phyloP scores from a whole-genome alignment of 805 yeast species.

The Zygotorulaspora sp. region DNA sequence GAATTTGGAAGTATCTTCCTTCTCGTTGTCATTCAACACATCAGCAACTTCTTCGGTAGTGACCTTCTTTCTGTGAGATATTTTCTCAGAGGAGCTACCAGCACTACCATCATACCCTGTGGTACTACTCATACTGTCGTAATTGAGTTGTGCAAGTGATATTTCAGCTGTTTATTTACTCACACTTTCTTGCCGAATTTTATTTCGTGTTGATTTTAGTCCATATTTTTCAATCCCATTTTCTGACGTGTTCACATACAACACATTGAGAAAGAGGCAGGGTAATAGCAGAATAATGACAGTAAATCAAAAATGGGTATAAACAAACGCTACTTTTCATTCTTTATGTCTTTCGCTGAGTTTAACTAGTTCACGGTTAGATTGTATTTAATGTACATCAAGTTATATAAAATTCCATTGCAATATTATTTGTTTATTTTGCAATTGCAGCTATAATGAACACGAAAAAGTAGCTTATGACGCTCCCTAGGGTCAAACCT shows the following conservation, averaged over 20 bases:
- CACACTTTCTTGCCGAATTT: not conserved
- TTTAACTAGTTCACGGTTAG: no score
- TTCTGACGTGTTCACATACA: conserved; percentile 14
- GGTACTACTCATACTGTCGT: conserved; percentile 19
- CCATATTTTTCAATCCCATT: conserved; percentile 1
- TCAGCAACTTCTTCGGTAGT: conserved; percentile 10
- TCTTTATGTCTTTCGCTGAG: no score
- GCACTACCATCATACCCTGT: conserved; percentile 21
- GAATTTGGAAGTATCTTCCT: conserved; percentile 21
- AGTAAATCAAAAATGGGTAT: not conserved
- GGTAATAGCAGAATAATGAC: conserved; percentile 1
- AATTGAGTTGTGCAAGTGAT: conserved; percentile 8
- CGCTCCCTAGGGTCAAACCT: conserved; percentile 77
- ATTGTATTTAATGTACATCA: no score
- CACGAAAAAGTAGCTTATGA: conserved; percentile 67
- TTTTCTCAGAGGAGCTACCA: conserved; percentile 11
- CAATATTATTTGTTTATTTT: no score
- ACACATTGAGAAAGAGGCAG: not conserved
- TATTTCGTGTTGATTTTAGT: not conserved
- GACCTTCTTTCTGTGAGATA: conserved; percentile 10
- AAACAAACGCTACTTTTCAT: no score
- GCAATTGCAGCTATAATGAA: conserved; percentile 14
- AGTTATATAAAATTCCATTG: no score
- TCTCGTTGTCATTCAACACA: conserved; percentile 9
- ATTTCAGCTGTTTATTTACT: not conserved